Percentiles rank a stretch among this genome's conserved stretches.
phyloP scores from a whole-genome alignment of 306 rosid species.

The Cajanus cajan region DNA sequence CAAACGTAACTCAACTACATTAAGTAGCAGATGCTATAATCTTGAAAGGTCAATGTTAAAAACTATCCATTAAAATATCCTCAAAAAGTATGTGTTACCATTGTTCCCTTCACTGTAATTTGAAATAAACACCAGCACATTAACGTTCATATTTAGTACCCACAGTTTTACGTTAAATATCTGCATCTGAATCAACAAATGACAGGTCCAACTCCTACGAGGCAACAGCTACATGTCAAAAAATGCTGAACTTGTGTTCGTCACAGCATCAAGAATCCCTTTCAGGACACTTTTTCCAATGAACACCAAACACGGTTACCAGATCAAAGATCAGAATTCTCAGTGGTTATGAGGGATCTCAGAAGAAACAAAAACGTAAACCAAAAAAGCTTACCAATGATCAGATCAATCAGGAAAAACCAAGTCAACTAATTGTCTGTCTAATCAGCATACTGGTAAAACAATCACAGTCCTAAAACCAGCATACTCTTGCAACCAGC shows the following conservation, averaged over 20 bases:
- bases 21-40: conserved; percentile 47
- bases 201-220: conserved; percentile 50
- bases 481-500: conserved; percentile 73
- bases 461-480: conserved; percentile 67
- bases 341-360: conserved; percentile 30
- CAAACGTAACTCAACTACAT: conserved; percentile 51
- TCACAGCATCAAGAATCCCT: conserved; percentile 51
- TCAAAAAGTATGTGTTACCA: conserved; percentile 43
- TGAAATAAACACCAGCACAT: conserved; percentile 37
- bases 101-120: conserved; percentile 28
- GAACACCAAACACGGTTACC: conserved; percentile 36
- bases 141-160: conserved; percentile 38
- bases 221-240: conserved; percentile 50
- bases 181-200: conserved; percentile 41
- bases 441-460: conserved; percentile 62
- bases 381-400: conserved; percentile 61
- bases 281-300: conserved; percentile 25
- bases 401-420: conserved; percentile 42
- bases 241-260: conserved; percentile 45
- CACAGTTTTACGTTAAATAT: conserved; percentile 36
- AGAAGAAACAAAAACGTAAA: conserved; percentile 40
- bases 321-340: conserved; percentile 46
- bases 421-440: conserved; percentile 55
- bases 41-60: conserved; percentile 32
- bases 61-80: conserved; percentile 28